Base-by-base conservation (phyloP, 2,329 filamentous ascomycete genomes). In the Bipolaris bicolor region DNA sequence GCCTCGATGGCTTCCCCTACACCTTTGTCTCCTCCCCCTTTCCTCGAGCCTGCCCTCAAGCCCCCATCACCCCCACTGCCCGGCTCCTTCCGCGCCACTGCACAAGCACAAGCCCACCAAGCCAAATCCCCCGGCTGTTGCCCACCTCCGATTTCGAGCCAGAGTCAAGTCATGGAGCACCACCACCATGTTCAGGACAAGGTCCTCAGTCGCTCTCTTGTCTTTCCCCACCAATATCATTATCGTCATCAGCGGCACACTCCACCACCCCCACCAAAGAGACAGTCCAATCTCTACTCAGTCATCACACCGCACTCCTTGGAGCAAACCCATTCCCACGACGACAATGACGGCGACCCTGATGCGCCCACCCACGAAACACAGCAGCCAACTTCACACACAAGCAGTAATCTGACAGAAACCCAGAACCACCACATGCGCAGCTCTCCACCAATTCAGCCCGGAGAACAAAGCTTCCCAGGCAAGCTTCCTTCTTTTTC, bases 381-480 rank as follows among this genome's bases (percentile, higher is more conserved):
- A 18, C 5, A 36, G 20, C 20, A 26, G 47, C 15, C 49, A 6
- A 40, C 22, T 24, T 22, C 16, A 13, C 16, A 13, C 16, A 22
- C 49, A 36, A 51, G 33, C 49, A 57, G 10, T 33, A 44, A 31
- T 61, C 62, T 65, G 54, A 65, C 58, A 31, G 45, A 47, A 26
- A 20, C n/a, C 45, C 72, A 75, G 70, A 68, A 58, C 44, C 68
- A 68, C 36, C 63, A 69, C 49, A 60, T 66, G 39, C 67, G 72
- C 34, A 65, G 67, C 39, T 74, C 73, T n/a, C 73, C 73, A 7
- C 73, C 73, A 5, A 63, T 74, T 3, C 73, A 75, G 54, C 67
- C 68, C 2, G 69, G 69, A 34, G 73, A 75, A 60, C 69, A 70
- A 29, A 62, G 52, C 11, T 62, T 61, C 7, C 52, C 61, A 9